Conservation (phyloP, 2,329 filamentous ascomycete species). For the Alternaria incomplexa region DNA sequence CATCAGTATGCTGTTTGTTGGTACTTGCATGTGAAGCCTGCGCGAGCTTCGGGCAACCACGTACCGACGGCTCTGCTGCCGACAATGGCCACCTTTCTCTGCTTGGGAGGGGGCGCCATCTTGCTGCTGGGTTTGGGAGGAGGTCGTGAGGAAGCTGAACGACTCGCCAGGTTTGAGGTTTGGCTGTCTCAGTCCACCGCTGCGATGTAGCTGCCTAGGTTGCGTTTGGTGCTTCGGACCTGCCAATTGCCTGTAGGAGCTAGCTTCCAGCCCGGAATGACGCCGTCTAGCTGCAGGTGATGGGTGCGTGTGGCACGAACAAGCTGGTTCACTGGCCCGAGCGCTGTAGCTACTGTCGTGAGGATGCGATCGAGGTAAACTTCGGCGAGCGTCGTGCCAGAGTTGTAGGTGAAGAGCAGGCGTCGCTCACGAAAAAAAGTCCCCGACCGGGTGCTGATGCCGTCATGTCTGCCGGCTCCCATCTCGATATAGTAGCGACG, state of each 20-base stretch:
- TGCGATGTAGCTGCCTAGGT: slow-evolving; percentile 30
- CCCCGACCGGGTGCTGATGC: slow-evolving; percentile 19
- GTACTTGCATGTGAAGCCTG: slow-evolving; percentile 19
- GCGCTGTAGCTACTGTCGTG: background rate
- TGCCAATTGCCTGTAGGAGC: slow-evolving; percentile 30
- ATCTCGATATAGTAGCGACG: slow-evolving; percentile 4
- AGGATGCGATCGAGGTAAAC: background rate
- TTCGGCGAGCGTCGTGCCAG: background rate
- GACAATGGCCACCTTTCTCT: slow-evolving; percentile 94
- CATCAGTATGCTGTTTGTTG: slow-evolving; percentile 21
- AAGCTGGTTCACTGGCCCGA: background rate
- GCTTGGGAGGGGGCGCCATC: slow-evolving; percentile 75
- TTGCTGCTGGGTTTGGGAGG: slow-evolving; percentile 26
- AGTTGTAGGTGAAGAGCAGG: background rate
- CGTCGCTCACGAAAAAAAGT: slow-evolving; percentile 1
- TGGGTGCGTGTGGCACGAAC: slow-evolving; percentile 15
- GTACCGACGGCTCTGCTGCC: slow-evolving; percentile 91
- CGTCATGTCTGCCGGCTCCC: slow-evolving; percentile 25
- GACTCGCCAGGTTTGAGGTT: slow-evolving; percentile 31
- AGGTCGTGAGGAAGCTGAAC: slow-evolving; percentile 22
- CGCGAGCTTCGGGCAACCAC: slow-evolving; percentile 27
- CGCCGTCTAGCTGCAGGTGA: slow-evolving; percentile 30
- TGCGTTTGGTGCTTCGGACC: slow-evolving; percentile 23
- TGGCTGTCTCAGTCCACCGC: slow-evolving; percentile 22
- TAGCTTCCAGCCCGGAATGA: slow-evolving; percentile 25